These are phyloP conservation scores for Penicillium coprophilum DNA, from an alignment of 495 filamentous ascomycete genomes.

Conservation along the genomic window DNA sequence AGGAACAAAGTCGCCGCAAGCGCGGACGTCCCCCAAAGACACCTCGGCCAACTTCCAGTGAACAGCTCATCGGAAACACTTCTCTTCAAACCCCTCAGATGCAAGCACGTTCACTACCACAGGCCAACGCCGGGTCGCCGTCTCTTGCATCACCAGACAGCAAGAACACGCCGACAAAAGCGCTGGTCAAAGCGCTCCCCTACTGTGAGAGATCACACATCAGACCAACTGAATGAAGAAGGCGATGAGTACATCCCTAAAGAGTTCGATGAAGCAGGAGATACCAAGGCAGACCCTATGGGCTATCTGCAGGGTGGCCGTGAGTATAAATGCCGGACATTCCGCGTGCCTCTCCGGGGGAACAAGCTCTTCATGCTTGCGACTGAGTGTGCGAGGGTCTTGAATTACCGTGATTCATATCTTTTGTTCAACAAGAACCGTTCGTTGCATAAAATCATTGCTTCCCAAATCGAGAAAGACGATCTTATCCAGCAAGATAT, in stretches of 20 bases:
- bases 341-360: slow-evolving; percentile 83
- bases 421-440: slow-evolving; percentile 98
- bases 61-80: slow-evolving; percentile 51
- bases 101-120: slow-evolving; percentile 67
- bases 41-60: slow-evolving; percentile 52
- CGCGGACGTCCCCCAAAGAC: slow-evolving; percentile 79
- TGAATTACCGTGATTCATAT: slow-evolving; percentile 97
- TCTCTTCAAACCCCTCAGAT: slow-evolving; percentile 76
- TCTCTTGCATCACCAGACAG: slow-evolving; percentile 68
- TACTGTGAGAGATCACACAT: slow-evolving; percentile 95
- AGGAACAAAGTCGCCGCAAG: slow-evolving; percentile 79
- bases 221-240: slow-evolving; percentile 87
- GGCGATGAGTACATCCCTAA: slow-evolving; percentile 96
- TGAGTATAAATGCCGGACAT: slow-evolving; percentile 91
- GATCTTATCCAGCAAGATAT: slow-evolving; percentile 94
- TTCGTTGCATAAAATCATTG: slow-evolving; percentile 97
- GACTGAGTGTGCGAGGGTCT: slow-evolving; percentile 92
- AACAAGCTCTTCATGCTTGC: slow-evolving; percentile 98
- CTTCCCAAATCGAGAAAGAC: slow-evolving; percentile 93
- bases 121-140: slow-evolving; percentile 54
- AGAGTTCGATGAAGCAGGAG: slow-evolving; percentile 86
- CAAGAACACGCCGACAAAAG: slow-evolving; percentile 85
- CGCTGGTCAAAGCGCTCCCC: slow-evolving; percentile 91
- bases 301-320: slow-evolving; percentile 79
- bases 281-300: slow-evolving; percentile 85